phyloP scores from a whole-genome alignment of 257 asterid species.

The Sherardia arvensis region DNA sequence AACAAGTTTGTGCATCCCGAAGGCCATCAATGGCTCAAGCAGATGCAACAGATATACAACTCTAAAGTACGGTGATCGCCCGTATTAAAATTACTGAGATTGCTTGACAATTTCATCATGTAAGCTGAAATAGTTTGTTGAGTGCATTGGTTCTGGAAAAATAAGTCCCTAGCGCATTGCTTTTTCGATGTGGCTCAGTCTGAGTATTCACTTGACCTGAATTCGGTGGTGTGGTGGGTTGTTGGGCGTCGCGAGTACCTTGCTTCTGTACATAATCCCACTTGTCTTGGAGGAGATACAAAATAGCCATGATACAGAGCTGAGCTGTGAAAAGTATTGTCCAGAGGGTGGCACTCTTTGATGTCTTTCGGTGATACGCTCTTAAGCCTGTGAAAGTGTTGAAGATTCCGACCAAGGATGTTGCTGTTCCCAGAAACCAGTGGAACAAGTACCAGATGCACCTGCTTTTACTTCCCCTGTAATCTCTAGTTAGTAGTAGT shows the following conservation, averaged over 20 bases:
- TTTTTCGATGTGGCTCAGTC: slow-evolving; percentile 41
- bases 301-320: slow-evolving; percentile 54
- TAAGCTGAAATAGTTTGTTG: slow-evolving; percentile 57
- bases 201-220: slow-evolving; percentile 15
- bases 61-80: no score
- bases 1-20: slow-evolving; percentile 9
- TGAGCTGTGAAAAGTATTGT: slow-evolving; percentile 61
- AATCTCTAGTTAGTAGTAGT: no score
- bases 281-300: slow-evolving; percentile 76
- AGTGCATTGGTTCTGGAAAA: slow-evolving; percentile 62
- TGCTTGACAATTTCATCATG: no score
- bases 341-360: slow-evolving; percentile 47
- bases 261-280: slow-evolving; percentile 71
- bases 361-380: slow-evolving; percentile 53
- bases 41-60: slow-evolving; percentile 1
- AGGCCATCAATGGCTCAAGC: slow-evolving; percentile 22
- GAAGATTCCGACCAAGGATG: slow-evolving; percentile 44
- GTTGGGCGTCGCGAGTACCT: slow-evolving; percentile 19
- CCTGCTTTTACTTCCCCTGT: slow-evolving; percentile 53
- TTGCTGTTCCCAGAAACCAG: slow-evolving; percentile 66
- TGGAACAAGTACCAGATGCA: slow-evolving; percentile 57
- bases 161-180: slow-evolving; percentile 68
- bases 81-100: no score
- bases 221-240: slow-evolving; percentile 1
- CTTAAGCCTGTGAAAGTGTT: slow-evolving; percentile 64